Base-by-base conservation (phyloP, 441 rosid genomes). In the Arabidopsis hybrid region DNA sequence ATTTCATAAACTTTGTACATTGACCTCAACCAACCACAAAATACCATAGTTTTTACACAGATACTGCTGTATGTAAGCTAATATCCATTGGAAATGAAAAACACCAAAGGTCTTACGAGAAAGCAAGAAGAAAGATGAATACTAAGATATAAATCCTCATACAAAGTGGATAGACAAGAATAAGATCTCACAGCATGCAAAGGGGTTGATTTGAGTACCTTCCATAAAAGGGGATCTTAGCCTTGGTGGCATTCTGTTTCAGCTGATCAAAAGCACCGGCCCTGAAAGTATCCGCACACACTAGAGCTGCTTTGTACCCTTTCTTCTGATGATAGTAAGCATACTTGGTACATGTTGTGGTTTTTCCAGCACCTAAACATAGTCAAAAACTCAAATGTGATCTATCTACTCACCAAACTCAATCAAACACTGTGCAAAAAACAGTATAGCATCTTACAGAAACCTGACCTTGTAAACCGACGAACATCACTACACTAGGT, bases 251-350 rank as follows among this genome's bases (percentile, higher is more conserved):
- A 87, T 95, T 95, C 86, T 95, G 99, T 83, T 95, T 95, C 74
- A 95, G 78, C 83, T 90, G 96, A 90, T 95, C 99, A 69, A 95
- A 95, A 67, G 97, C 97, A 83, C 97, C 97, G 12, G 98, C 99
- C 84, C 98, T 90, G 79, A 95, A 91, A 16, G 99, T 95, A 89
- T 93, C 98, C 4, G 99, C 98, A 84, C 97, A 95, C 32, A 95
- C 97, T 47, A 95, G 81, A 74, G 97, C 97, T 9, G 35, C 7
- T 52, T 11, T 52, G 34, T 52, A 52, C 8, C 57, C 34, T 52
- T 26, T 52, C 35, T 52, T 52, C 57, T 52, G 57, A 52, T 52
- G 34, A 52, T 52, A 3, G 29, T 21, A 52, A 52, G 57, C 34
- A 52, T 26, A 26, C 7, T 52, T 52, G 57, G 35, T 52, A 52